Percentiles rank a stretch among this genome's conserved stretches.
phyloP scores from a whole-genome alignment of 305 asterid genomes.

The Salvia sclarea region DNA sequence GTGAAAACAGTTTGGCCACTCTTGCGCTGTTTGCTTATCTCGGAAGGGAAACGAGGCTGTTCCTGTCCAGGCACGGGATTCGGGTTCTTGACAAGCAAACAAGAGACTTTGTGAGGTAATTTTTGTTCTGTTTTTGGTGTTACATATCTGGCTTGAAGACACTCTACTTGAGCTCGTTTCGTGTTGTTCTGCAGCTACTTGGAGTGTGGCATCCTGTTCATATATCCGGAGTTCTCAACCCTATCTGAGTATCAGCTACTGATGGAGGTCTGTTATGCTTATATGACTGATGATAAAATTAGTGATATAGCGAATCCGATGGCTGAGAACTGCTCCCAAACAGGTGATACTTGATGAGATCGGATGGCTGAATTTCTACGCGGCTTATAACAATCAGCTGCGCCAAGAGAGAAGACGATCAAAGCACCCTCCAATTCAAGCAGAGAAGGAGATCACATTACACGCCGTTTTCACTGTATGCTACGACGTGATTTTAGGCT shows the following conservation, averaged over 20 bases:
- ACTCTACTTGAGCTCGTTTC: neutral
- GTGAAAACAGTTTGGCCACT: constrained; percentile 59
- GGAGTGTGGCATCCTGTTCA: constrained; percentile 63
- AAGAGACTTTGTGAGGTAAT: constrained; percentile 59
- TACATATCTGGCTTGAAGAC: neutral
- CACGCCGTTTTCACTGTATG: constrained; percentile 62
- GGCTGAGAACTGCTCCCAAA: constrained; percentile 12
- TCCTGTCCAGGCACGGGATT: constrained; percentile 56
- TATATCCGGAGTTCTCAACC: constrained; percentile 61
- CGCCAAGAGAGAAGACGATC: constrained; percentile 53
- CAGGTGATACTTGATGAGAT: constrained; percentile 78
- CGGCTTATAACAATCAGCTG: constrained; percentile 39
- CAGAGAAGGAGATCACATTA: constrained; percentile 66
- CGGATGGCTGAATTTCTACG: constrained; percentile 76
- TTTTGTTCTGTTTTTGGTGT: neutral
- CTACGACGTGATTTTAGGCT: constrained; percentile 69
- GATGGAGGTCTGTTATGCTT: constrained; percentile 60
- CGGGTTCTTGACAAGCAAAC: constrained; percentile 63
- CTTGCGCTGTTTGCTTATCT: constrained; percentile 66
- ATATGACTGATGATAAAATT: neutral
- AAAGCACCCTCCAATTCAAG: constrained; percentile 54
- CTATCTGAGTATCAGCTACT: constrained; percentile 65
- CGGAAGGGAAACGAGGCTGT: constrained; percentile 72
- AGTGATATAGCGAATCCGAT: neutral
- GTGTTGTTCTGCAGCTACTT: constrained; percentile 49